Evolutionary conservation across 192 early-diverging fungal species (phyloP).

Genomic region (Glomus cerebriforme): DNA sequence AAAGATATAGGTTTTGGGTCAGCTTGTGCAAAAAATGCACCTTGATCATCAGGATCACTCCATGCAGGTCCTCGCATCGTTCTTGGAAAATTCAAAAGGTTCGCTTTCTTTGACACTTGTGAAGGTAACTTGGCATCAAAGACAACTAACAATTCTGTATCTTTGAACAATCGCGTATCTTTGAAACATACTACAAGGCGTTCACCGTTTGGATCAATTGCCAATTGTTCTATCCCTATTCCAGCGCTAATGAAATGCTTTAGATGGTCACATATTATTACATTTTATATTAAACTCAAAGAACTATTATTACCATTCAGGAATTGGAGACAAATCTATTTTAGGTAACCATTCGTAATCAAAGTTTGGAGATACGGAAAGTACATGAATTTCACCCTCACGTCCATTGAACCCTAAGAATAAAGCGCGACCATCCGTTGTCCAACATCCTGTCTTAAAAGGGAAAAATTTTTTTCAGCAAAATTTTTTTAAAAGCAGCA

Average conservation of each 20-base stretch:
- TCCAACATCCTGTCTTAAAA: constrained; percentile 30
- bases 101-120: not conserved
- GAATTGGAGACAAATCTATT: not conserved
- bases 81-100: not conserved
- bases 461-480: not conserved
- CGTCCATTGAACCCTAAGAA: not conserved
- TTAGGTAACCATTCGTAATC: constrained; percentile 21
- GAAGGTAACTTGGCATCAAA: constrained; percentile 21
- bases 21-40: not conserved
- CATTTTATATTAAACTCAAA: not conserved
- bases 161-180: constrained; percentile 1
- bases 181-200: constrained; percentile 13
- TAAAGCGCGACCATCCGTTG: not conserved
- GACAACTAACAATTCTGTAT: not conserved
- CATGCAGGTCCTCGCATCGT: constrained; percentile 21
- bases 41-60: not conserved
- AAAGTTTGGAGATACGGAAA: constrained; percentile 14
- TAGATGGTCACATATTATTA: not conserved
- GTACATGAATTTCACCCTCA: not conserved
- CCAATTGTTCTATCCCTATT: not conserved
- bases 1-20: constrained; percentile 14
- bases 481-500: not conserved
- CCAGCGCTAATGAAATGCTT: not conserved
- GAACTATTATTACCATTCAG: not conserved
- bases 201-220: constrained; percentile 26